Evolutionary conservation across 129 eudicot species (phyloP), one percentile per base, ranked within the genome.

Genomic region (Artemisia tridentata): DNA sequence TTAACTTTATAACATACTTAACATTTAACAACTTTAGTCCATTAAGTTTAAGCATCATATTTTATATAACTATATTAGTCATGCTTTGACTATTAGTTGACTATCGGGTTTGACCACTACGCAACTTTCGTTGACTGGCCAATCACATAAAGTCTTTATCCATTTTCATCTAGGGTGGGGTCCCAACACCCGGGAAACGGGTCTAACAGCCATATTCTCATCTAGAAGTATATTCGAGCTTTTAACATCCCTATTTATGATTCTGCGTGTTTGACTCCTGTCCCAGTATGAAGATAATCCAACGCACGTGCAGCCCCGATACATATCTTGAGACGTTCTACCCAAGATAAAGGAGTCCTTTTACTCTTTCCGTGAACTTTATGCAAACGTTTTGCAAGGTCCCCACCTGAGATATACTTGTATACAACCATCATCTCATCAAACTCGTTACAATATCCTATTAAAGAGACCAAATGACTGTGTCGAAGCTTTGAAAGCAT

Each of bases 161-260:
- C n/a, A n/a, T n/a, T n/a, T n/a, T n/a, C n/a, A n/a, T n/a, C n/a
- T n/a, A n/a, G n/a, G n/a, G n/a, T n/a, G n/a, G n/a, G n/a, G n/a
- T n/a, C n/a, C n/a, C n/a, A n/a, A n/a, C n/a, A n/a, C n/a, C n/a
- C n/a, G n/a, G n/a, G n/a, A n/a, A n/a, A n/a, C n/a, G n/a, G n/a
- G n/a, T n/a, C n/a, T n/a, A n/a, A n/a, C n/a, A n/a, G n/a, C n/a
- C 43, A 71, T 62, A 29, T 81, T 58, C 51, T 67, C 78, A 75
- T 78, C 85, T 48, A 84, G 45, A 7, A 84, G 69, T 5, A 84
- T 84, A 29, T 84, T 84, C 13, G 88, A 56, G 55, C 70, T 80
- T 75, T 81, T 84, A 7, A 84, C 86, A n/a, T 84, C 89, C 3
- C 89, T 31, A 54, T 85, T 86, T 63, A 85, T 81, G 23, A 79